phyloP scores from a whole-genome alignment of 306 rosid genomes.

The apple (Malus domestica) region ASM211411v1 NC_041794.1:32277001-32277500 shows the following conservation, averaged over 20 bases:
- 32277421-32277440: constrained; percentile 92
- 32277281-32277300: neutral
- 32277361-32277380: constrained; percentile 95
- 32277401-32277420: constrained; percentile 98
- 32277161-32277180: constrained; percentile 99
- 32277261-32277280: constrained; percentile 8
- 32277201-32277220: constrained; percentile 18
- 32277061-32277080: neutral
- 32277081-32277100: neutral
- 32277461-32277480: neutral
- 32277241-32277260: neutral
- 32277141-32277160: constrained; percentile 97
- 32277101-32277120: neutral
- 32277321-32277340: constrained; percentile 77
- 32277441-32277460: constrained; percentile 20
- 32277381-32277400: constrained; percentile 95
- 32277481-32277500: neutral
- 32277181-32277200: constrained; percentile 65
- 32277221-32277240: constrained; percentile 3
- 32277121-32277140: neutral
- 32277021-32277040: neutral
- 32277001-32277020: neutral
- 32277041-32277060: neutral
- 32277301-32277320: constrained; percentile 97
- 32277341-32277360: constrained; percentile 79